A percentile compares a stretch with the other conserved stretches of the same genome.
phyloP scores from a whole-genome alignment of 202 grass and related monocot species.

The Carex arenaria region DNA sequence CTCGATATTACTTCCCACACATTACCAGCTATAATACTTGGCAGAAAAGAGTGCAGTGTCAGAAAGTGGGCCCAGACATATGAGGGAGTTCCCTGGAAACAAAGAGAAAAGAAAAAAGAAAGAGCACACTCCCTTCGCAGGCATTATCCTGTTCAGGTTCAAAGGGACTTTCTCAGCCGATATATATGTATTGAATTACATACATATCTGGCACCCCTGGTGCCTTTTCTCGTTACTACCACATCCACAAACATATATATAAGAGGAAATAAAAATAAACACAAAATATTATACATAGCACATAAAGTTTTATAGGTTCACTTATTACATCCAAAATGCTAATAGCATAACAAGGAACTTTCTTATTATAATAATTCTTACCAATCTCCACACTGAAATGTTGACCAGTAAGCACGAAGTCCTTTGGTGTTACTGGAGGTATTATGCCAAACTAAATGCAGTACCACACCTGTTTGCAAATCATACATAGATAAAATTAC shows the following conservation, averaged over 20 bases:
- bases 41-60: constrained; percentile 13
- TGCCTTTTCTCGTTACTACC: constrained; percentile 85
- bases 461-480: constrained; percentile 13
- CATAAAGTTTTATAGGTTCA: constrained; percentile 26
- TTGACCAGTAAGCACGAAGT: neutral
- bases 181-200: constrained; percentile 47
- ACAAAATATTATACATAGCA: constrained; percentile 42
- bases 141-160: constrained; percentile 99
- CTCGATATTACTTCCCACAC: neutral
- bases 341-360: constrained; percentile 20
- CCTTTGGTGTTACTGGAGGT: neutral
- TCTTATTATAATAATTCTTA: constrained; percentile 73
- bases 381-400: constrained; percentile 42
- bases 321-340: constrained; percentile 40
- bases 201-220: constrained; percentile 87
- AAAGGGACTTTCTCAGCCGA: constrained; percentile 99
- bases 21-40: neutral
- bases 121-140: constrained; percentile 99
- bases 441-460: neutral
- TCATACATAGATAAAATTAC: constrained; percentile 1
- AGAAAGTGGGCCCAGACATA: constrained; percentile 1
- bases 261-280: constrained; percentile 19
- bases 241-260: constrained; percentile 30
- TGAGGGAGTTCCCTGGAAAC: constrained; percentile 50
- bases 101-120: constrained; percentile 44